Evolutionary conservation across 2,329 filamentous ascomycete genomes (phyloP), one percentile per base, ranked within the genome.

Genomic region (Aureobasidium sp.): DNA sequence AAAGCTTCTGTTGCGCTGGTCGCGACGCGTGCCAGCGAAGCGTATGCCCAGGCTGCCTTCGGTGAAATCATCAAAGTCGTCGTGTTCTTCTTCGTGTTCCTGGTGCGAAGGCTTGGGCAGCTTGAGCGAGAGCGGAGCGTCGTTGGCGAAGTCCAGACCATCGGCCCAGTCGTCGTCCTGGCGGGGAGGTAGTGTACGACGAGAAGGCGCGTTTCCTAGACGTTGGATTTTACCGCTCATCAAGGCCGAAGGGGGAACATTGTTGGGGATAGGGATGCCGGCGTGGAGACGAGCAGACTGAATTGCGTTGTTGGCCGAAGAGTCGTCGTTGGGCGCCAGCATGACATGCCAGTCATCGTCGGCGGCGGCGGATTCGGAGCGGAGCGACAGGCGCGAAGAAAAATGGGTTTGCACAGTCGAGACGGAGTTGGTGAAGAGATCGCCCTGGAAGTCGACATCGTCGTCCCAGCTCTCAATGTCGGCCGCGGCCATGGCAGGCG

Each of bases 181-280:
- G 49, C 32, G 48, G 39, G 54, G 55, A 39, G 80, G 70, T 63
- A 76, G 77, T 66, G 73, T 73, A 60, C 68, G 68, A 21, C 60
- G 66, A 62, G 76, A 76, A 61, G 75, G 75, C 66, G 77, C 76
- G 72, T 78, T 81, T 13, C 92, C 92, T 37, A 97, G 81, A 67
- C 92, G 83, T 77, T 95, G 96, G 71, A 97, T 97, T 10, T 91
- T 93, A 58, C 94, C 94, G 59, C 93, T 93, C 72, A 94, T 84
- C 45, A 99, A 79, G 34, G 94, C 94, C 25, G 93, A 96, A 34
- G 89, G 85, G 1, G 93, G 91, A 34, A 97, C 86, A 71, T 92
- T 92, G 57, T 84, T 80, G 32, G 94, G 94, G 61, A 97, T 85
- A 7, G 94, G 93, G 66, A 99, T 96, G 67, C 94, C 94, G 32